These are phyloP conservation scores for Fusarium fracticaudum DNA, from an alignment of 2,329 filamentous ascomycete species.

Conservation along the genomic window DNA sequence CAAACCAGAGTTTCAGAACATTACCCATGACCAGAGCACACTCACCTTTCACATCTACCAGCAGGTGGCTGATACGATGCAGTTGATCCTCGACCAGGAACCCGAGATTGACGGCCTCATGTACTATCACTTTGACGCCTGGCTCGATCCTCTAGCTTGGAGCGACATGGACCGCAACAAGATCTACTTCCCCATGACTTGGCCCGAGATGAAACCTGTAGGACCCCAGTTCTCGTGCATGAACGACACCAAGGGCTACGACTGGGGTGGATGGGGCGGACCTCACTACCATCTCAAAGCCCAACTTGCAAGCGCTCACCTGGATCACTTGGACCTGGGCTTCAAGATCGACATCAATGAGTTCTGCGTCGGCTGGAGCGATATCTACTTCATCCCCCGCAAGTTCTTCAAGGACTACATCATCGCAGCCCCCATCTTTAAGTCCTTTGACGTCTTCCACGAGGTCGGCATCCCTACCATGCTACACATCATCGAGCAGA, in stretches of 20 bases:
- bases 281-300: neutral
- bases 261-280: neutral
- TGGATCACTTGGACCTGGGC: neutral
- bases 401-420: slow-evolving; percentile 2
- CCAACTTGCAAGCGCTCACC: neutral
- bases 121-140: neutral
- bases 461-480: neutral
- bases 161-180: neutral
- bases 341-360: neutral
- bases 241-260: neutral
- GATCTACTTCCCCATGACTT: neutral
- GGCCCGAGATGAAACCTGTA: neutral
- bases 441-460: neutral
- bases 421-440: neutral
- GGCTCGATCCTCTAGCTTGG: neutral
- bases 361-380: neutral
- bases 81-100: neutral
- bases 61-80: neutral
- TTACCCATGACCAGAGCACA: neutral
- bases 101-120: neutral
- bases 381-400: neutral
- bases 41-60: neutral
- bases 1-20: neutral
- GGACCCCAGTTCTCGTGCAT: neutral
- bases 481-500: neutral